phyloP scores from a whole-genome alignment of 2,329 filamentous ascomycete species.

The Alternaria viburni region DNA sequence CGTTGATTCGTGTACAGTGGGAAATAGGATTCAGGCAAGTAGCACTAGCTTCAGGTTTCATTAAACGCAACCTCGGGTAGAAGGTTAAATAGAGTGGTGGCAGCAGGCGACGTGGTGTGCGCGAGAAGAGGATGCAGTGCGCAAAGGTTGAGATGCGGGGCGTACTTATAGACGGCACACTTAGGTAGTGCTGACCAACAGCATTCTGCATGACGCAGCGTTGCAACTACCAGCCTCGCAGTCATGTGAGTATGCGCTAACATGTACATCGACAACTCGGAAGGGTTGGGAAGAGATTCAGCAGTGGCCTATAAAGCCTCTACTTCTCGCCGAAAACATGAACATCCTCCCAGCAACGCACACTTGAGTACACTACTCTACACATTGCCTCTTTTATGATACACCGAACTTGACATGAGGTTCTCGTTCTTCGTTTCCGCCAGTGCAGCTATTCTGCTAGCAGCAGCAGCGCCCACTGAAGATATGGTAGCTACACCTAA shows the following conservation, averaged over 20 bases:
- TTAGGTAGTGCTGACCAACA: background rate
- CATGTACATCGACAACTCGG: background rate
- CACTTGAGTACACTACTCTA: background rate
- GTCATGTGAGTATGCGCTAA: background rate
- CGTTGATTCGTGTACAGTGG: background rate
- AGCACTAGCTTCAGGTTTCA: background rate
- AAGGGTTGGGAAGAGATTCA: background rate
- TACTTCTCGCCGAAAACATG: background rate
- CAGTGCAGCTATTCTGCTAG: background rate
- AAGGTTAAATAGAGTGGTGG: background rate
- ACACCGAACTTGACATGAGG: background rate
- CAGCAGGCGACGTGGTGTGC: background rate
- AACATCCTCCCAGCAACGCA: background rate
- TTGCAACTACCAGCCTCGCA: background rate
- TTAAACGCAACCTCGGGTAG: background rate
- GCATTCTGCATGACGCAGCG: background rate
- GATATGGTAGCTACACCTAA: background rate
- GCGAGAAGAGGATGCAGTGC: background rate
- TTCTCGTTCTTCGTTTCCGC: background rate
- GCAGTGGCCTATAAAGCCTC: background rate
- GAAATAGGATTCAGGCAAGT: background rate
- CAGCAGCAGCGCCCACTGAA: background rate
- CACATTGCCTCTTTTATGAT: accelerated
- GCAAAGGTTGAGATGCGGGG: background rate
- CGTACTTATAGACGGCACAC: background rate